Evolutionary conservation across 225 moss, liverwort and hornwort genomes (phyloP), one percentile per base, ranked within the genome.

Genomic region (Polytrichum commune): DNA sequence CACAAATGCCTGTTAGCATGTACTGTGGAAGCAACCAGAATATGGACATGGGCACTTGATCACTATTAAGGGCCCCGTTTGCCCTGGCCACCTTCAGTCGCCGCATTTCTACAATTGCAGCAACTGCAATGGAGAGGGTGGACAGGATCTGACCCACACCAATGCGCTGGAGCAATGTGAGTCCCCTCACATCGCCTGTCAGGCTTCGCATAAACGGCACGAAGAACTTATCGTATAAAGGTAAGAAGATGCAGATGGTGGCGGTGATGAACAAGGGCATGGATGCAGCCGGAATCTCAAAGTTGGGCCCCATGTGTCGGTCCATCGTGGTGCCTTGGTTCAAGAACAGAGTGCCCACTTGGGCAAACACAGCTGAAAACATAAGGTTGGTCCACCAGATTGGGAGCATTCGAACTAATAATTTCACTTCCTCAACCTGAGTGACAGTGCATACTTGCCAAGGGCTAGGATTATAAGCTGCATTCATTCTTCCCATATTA

Each of bases 11-110:
- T 0, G 90, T 91, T 27, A 98, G 75, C 83, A 91, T 90, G 30
- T 98, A 95, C 74, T 98, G 98, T 23, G 98, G 98, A 20, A 92
- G 87, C 54, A 98, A 74, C 95, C 98, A 98, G 69, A 98, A 98
- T 71, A 95, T 91, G 60, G 91, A 87, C 93, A 98, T 95, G 27
- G 98, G 92, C 28, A 93, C 71, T 60, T 72, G 78, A 7, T 35
- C 74, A 10, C 32, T 66, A 18, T 84, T 83, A 18, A 74, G 4
- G 20, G 65, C 53, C 13, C 62, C 54, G 1, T 33, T 23, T 65
- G 69, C 46, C 27, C 60, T 22, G 16, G 91, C 95, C 7, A 80
- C 80, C 29, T 70, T 69, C 58, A 98, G 77, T 6, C 98, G 88
- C 53, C 80, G 91, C 87, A 86, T 86, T 78, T 98, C 98, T 71